Percentiles rank a stretch among this genome's conserved stretches.
Evolutionary conservation across 257 asterid species (phyloP).

Genomic region (Jasminum sambac): DNA sequence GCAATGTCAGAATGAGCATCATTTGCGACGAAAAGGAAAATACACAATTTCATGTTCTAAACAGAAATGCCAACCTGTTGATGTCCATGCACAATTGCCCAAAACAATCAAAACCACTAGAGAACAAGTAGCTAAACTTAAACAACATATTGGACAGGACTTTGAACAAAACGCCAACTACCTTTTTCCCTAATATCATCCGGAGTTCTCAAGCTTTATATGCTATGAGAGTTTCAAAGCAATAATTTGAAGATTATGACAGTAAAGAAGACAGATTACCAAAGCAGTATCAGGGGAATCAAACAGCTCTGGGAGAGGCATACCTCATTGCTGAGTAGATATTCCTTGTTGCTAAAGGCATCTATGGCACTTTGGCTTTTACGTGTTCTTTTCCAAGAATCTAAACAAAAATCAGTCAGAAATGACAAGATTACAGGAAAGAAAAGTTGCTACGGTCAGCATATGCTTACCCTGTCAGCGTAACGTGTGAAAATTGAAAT

Average conservation of each 20-base stretch:
- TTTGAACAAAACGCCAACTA: background rate
- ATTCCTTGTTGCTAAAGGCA: background rate
- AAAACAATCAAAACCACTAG: too few species aligned
- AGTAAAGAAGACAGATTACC: background rate
- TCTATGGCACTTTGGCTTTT: background rate
- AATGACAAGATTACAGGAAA: background rate
- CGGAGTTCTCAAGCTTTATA: background rate
- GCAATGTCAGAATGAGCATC: too few species aligned
- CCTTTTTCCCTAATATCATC: background rate
- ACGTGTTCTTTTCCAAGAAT: too few species aligned
- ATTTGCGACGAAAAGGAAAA: too few species aligned
- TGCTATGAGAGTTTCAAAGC: background rate
- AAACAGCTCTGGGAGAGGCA: background rate
- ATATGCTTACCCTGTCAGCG: background rate
- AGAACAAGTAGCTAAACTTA: background rate
- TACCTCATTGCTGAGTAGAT: background rate
- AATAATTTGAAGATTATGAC: background rate
- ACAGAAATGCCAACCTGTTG: too few species aligned
- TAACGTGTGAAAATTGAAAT: background rate
- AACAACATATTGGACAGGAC: background rate
- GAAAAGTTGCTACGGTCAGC: too few species aligned
- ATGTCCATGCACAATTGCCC: too few species aligned
- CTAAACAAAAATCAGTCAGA: too few species aligned
- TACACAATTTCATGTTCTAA: too few species aligned
- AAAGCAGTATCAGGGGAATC: background rate